Evolutionary conservation across 116 monocot genomes (phyloP), one percentile per base, ranked within the genome.

Genomic region (Papilionanthe hybrid): DNA sequence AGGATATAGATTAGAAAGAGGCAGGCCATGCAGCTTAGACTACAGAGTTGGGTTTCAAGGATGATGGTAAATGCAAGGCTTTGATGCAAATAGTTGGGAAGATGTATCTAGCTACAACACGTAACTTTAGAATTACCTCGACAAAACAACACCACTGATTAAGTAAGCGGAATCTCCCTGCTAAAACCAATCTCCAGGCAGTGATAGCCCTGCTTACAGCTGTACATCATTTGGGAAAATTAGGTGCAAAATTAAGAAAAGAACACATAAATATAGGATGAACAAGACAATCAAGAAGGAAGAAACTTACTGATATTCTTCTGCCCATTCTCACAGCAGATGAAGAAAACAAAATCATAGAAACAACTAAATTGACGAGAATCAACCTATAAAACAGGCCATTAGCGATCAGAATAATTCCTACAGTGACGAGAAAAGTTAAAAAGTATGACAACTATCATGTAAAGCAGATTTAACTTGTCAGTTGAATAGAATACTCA

Each of bases 311-410:
- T 58, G 73, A 96, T 91, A 63, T 83, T 96, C 79, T 90, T 96
- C 82, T 96, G 96, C 10, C 96, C 93, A 80, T 91, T 90, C 83
- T 93, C 90, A 76, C 93, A 93, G 77, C 90, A 96, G 75, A 88
- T 77, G 80, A 93, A 93, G 85, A 90, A 96, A 66, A 93, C 91
- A 90, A 96, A 96, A 86, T 89, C 90, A 85, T 96, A 96, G 80
- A 96, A 93, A 78, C 82, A 83, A 77, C 76, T 88, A 75, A 96
- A 96, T 48, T 89, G 87, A 72, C 42, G 82, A 47, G 91, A 84
- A 79, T 91, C 91, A 48, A 81, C 91, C 96, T 96, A 75, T 75
- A 88, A 86, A 73, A 78, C 23, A 50, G 55, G 23, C 32, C 56
- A 20, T 55, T 55, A 49, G 42, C 11, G 49, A 13, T 78, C 71